phyloP scores from a whole-genome alignment of 208 protist species.

The Acanthamoeba culbertsoni region DNA sequence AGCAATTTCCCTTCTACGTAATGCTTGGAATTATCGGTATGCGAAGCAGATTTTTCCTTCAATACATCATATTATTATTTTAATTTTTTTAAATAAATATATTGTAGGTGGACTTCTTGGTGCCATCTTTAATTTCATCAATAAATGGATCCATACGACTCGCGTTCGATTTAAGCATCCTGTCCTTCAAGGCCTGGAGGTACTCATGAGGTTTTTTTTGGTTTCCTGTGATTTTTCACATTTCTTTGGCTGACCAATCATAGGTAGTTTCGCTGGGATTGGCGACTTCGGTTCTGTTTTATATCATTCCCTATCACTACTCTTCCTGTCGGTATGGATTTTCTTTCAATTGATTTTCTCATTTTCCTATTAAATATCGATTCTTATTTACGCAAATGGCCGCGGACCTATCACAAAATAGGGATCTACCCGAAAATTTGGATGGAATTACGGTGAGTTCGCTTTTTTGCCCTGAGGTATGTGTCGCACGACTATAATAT shows the following conservation, averaged over 20 bases:
- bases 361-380: neutral
- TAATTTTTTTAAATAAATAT: too few relatives aligned
- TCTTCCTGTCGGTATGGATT: neutral
- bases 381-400: neutral
- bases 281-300: neutral
- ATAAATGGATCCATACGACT: neutral
- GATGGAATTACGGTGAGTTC: neutral
- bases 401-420: neutral
- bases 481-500: neutral
- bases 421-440: neutral
- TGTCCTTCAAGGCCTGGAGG: neutral
- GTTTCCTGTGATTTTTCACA: neutral
- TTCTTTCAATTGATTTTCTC: neutral
- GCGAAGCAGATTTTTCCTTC: neutral
- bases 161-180: neutral
- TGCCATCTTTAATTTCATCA: constrained; percentile 1
- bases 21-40: constrained; percentile 3
- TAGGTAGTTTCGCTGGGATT: neutral
- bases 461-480: neutral
- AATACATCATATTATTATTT: too few relatives aligned
- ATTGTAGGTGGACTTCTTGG: neutral
- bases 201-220: neutral
- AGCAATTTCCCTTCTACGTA: constrained; percentile 27
- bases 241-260: neutral
- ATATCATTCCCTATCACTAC: neutral